Evolutionary conservation across 768 basidiomycete species (phyloP).

Genomic region (Lactarius pseudohatsudake): DNA sequence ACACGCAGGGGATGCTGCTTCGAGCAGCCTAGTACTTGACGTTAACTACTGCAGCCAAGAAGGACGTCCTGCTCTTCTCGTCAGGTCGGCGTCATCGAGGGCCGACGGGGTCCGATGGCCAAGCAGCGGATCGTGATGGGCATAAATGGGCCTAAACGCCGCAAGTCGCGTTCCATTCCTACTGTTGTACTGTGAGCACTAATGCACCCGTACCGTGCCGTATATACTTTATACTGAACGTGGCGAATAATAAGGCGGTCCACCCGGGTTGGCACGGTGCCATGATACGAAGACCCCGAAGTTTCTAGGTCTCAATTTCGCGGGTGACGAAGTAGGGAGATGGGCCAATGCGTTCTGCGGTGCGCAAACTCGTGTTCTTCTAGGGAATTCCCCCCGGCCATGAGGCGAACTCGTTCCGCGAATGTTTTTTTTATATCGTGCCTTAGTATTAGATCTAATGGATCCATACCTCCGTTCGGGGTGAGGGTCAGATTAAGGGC

Average conservation of each 20-base stretch:
- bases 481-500: neutral
- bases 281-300: too few relatives aligned
- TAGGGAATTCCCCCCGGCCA: neutral
- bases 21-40: neutral
- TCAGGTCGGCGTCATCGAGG: neutral
- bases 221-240: neutral
- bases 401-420: neutral
- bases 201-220: neutral
- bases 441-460: neutral
- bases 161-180: constrained; percentile 3
- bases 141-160: neutral
- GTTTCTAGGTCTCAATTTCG: neutral
- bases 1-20: neutral
- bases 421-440: neutral
- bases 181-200: neutral
- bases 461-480: too few relatives aligned
- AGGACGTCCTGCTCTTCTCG: neutral
- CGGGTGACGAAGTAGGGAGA: neutral
- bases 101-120: neutral
- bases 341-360: neutral
- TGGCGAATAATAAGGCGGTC: too few relatives aligned
- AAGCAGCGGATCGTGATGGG: neutral
- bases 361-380: neutral
- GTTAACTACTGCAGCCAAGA: neutral
- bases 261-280: neutral